Base-by-base conservation (phyloP, 2,329 filamentous ascomycete genomes). In the Ambrosiella beaveri region DNA sequence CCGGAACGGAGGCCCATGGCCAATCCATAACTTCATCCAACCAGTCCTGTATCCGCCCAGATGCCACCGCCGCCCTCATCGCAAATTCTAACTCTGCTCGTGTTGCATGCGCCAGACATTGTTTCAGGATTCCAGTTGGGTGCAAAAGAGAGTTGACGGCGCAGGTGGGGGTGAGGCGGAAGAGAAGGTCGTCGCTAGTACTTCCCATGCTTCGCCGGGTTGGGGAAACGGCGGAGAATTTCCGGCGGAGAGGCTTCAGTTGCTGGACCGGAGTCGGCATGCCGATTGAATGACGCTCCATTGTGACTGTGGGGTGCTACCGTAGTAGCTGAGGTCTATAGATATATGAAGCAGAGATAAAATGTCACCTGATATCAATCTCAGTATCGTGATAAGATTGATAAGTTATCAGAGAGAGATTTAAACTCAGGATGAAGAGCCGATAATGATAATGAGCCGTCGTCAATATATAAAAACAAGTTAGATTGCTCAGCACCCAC, bases 41-140 rank as follows among this genome's bases (percentile, higher is more conserved):
- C 86, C 87, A 93, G 65, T 80, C 76, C 68, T 84, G 77, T 62
- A 93, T 80, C 62, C 79, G 81, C 64, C 84, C 80, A 11, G 85
- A 85, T 13, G 85, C 82, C 61, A 82, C 69, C 47, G 86, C 86
- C 49, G 85, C 82, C 62, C 80, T 78, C 64, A 84, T 74, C 47
- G 83, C 85, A 68, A 91, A 82, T 13, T 84, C 81, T 64, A 84
- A 80, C 68, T 91, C 85, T 27, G 78, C 71, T 2, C 75, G 70
- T 1, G 83, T 82, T 13, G 84, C 80, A 40, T 72, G 73, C 61
- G 82, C 77, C 60, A 88, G 76, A 65, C 81, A 85, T 52, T 70
- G 66, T 65, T 76, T 77, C 15, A 84, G 67, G 47, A 73, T 68
- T 40, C 76, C 77, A 3, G 71, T 74, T 17, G 76, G 75, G 54